Conservation (phyloP, 2,329 filamentous ascomycete species). For the Fonsecaea pedrosoi region DNA sequence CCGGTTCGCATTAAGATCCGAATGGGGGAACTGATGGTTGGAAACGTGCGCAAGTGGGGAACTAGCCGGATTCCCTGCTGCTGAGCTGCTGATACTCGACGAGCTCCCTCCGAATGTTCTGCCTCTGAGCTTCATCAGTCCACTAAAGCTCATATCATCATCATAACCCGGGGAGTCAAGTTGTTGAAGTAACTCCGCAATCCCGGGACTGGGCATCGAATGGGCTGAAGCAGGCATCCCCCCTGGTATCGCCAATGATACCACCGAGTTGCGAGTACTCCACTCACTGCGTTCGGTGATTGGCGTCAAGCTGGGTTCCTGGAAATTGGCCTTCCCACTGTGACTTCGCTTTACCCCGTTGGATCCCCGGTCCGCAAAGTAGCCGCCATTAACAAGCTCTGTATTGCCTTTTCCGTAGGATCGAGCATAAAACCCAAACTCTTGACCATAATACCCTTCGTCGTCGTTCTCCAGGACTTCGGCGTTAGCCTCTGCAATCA, state of each 20-base stretch:
- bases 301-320: conserved; percentile 90
- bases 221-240: conserved; percentile 53
- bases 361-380: conserved; percentile 78
- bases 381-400: conserved; percentile 80
- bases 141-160: conserved; percentile 74
- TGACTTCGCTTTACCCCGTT: conserved; percentile 67
- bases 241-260: conserved; percentile 69
- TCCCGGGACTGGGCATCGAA: conserved; percentile 70
- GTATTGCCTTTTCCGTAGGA: conserved; percentile 56
- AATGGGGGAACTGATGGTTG: conserved; percentile 41
- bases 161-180: conserved; percentile 61
- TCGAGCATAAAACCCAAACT: conserved; percentile 91
- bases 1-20: conserved; percentile 21
- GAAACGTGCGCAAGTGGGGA: conserved; percentile 47
- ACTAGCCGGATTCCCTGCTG: conserved; percentile 43
- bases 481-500: conserved; percentile 94
- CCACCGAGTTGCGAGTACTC: conserved; percentile 89
- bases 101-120: conserved; percentile 84
- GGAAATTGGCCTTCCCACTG: conserved; percentile 75
- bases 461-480: conserved; percentile 90
- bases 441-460: conserved; percentile 92
- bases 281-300: conserved; percentile 97
- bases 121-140: conserved; percentile 74
- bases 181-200: conserved; percentile 74
- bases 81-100: conserved; percentile 68